Conservation (phyloP, 1,139 yeast genomes). For the Taphrina pruni region DNA sequence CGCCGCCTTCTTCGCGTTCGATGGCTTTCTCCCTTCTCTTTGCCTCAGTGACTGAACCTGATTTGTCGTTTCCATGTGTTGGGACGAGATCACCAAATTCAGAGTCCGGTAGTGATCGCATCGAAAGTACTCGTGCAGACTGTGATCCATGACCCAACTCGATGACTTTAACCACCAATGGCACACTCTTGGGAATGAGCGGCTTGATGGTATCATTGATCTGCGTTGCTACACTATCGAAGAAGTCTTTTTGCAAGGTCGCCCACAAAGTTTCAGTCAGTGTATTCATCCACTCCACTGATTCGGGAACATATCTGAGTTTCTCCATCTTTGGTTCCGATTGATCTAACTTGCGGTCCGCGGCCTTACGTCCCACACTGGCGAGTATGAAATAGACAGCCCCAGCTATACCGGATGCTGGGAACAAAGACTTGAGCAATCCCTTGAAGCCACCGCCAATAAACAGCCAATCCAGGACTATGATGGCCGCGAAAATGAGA, state of each 20-base stretch:
- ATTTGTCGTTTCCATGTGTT: constrained; percentile 32
- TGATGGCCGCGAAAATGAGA: constrained; percentile 29
- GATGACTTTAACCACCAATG: constrained; percentile 25
- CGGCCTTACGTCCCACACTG: constrained; percentile 29
- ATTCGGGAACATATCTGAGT: constrained; percentile 34
- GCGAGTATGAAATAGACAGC: constrained; percentile 32
- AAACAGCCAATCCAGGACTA: constrained; percentile 29
- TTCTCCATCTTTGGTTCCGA: constrained; percentile 30
- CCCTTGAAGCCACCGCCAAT: constrained; percentile 39
- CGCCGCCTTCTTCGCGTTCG: constrained; percentile 37
- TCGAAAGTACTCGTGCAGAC: constrained; percentile 35
- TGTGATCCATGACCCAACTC: constrained; percentile 38
- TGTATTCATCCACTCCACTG: constrained; percentile 40
- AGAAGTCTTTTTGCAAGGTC: constrained; percentile 33
- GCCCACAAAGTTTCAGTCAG: constrained; percentile 37
- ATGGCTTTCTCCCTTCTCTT: constrained; percentile 37
- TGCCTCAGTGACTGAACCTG: constrained; percentile 27
- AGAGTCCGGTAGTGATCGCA: constrained; percentile 38
- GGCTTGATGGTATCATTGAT: constrained; percentile 38
- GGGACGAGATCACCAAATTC: constrained; percentile 41
- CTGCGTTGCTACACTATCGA: constrained; percentile 27
- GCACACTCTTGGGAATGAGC: constrained; percentile 29
- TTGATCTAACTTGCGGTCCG: constrained; percentile 31
- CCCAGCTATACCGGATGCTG: constrained; percentile 39
- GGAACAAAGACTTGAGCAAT: constrained; percentile 34